A percentile compares a stretch with the other conserved stretches of the same genome.
phyloP scores from a whole-genome alignment of 768 basidiomycete species.

The Lactarius trivialis region DNA sequence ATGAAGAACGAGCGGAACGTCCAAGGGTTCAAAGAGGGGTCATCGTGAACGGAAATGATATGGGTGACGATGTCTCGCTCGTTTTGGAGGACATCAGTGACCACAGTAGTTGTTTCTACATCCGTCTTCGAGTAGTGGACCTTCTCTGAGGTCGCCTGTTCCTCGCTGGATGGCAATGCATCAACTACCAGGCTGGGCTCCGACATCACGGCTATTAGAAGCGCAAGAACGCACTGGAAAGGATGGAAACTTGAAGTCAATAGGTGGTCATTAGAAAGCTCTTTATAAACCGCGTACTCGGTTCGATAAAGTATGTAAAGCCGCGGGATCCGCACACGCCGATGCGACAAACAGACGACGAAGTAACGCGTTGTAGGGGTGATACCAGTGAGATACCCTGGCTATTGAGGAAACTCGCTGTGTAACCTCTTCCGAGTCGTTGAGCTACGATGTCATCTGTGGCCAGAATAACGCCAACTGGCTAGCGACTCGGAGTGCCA shows the following conservation, averaged over 20 bases:
- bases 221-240: background rate
- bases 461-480: no score
- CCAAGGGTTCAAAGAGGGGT: conserved; percentile 41
- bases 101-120: conserved; percentile 30
- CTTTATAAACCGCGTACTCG: background rate
- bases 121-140: conserved; percentile 29
- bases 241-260: no score
- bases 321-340: background rate
- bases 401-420: no score
- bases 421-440: no score
- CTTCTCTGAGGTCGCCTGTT: background rate
- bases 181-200: background rate
- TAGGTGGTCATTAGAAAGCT: background rate
- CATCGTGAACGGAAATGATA: conserved; percentile 41
- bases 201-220: background rate
- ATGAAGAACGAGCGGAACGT: conserved; percentile 42
- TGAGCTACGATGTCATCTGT: no score
- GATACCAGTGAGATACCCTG: no score
- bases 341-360: no score
- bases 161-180: background rate
- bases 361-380: no score
- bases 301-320: background rate
- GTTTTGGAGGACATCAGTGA: conserved; percentile 36
- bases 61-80: conserved; percentile 45
- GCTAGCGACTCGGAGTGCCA: no score